Conservation (phyloP, 139 green algal species). For the Choricystis sp. region DNA sequence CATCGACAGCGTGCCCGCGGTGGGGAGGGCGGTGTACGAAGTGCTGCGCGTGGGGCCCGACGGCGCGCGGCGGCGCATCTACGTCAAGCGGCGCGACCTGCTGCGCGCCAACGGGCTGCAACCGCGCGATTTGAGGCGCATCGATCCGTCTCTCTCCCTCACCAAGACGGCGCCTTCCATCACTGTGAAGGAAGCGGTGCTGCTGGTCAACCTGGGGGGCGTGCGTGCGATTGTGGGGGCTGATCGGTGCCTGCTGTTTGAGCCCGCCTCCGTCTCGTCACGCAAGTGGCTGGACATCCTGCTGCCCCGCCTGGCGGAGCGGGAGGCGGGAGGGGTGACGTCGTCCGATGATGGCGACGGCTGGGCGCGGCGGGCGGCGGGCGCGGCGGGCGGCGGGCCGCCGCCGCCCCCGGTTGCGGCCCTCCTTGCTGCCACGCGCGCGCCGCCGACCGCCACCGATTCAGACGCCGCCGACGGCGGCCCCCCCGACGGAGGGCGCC, state of each 20-base stretch:
- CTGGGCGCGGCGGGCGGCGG: background rate
- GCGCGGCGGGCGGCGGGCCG: background rate
- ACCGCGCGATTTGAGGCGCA: conserved; percentile 76
- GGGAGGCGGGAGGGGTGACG: background rate
- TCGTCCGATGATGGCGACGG: background rate
- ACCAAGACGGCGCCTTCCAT: conserved; percentile 62
- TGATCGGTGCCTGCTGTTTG: conserved; percentile 75
- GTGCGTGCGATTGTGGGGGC: conserved; percentile 49
- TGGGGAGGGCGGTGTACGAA: conserved; percentile 23
- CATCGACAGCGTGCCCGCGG: conserved; percentile 4
- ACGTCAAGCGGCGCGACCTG: conserved; percentile 64
- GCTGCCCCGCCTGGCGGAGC: conserved; percentile 36
- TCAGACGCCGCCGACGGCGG: background rate
- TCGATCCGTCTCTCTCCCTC: conserved; percentile 68
- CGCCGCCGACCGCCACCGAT: background rate
- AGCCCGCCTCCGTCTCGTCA: conserved; percentile 38
- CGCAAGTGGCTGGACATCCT: conserved; percentile 62
- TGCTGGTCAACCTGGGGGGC: conserved; percentile 72
- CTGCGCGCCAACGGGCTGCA: conserved; percentile 60
- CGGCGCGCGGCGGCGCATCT: conserved; percentile 42
- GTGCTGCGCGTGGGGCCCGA: conserved; percentile 47
- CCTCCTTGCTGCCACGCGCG: background rate
- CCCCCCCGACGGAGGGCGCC: conserved; percentile 2
- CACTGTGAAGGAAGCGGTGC: conserved; percentile 65
- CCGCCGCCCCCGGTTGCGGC: background rate